Conservation (phyloP, 768 basidiomycete species). For the Pleurotus tuber-regium region DNA sequence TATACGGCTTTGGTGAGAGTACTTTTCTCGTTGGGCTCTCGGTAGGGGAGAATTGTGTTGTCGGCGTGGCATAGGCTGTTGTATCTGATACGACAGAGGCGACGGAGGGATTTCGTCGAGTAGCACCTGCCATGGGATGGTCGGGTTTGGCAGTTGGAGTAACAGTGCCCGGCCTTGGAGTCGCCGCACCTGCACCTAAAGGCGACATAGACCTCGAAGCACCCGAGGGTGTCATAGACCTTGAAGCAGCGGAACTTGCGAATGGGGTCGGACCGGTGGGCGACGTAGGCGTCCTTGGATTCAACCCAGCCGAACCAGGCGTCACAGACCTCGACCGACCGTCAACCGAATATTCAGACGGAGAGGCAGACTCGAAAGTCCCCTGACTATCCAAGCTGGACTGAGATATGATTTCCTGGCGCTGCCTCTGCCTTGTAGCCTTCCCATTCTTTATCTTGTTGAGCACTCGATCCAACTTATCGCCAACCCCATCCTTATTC, state of each 20-base stretch:
- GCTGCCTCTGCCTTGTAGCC: constrained; percentile 14
- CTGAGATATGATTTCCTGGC: constrained; percentile 15
- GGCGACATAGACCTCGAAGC: constrained; percentile 16
- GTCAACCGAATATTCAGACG: constrained; percentile 61
- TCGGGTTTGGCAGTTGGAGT: constrained; percentile 16
- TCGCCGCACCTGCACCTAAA: constrained; percentile 12
- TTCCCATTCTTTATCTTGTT: constrained; percentile 72
- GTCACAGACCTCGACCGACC: constrained; percentile 45
- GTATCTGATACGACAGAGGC: constrained; percentile 72
- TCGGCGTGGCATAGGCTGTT: constrained; percentile 49
- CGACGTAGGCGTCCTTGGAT: constrained; percentile 29
- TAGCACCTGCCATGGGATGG: constrained; percentile 20
- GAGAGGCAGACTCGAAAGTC: constrained; percentile 35
- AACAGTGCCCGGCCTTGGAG: constrained; percentile 14
- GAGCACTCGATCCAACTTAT: constrained; percentile 72
- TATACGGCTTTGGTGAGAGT: constrained; percentile 29
- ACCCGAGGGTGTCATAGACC: not conserved
- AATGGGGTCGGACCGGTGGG: no score
- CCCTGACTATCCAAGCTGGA: constrained; percentile 24
- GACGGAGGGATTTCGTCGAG: constrained; percentile 64
- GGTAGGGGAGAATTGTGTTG: constrained; percentile 19
- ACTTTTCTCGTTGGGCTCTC: constrained; percentile 19
- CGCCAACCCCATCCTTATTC: constrained; percentile 53
- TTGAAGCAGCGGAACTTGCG: no score
- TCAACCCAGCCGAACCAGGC: constrained; percentile 35